Evolutionary conservation across 768 basidiomycete genomes (phyloP).

Genomic region (Psilocybe sp.): DNA sequence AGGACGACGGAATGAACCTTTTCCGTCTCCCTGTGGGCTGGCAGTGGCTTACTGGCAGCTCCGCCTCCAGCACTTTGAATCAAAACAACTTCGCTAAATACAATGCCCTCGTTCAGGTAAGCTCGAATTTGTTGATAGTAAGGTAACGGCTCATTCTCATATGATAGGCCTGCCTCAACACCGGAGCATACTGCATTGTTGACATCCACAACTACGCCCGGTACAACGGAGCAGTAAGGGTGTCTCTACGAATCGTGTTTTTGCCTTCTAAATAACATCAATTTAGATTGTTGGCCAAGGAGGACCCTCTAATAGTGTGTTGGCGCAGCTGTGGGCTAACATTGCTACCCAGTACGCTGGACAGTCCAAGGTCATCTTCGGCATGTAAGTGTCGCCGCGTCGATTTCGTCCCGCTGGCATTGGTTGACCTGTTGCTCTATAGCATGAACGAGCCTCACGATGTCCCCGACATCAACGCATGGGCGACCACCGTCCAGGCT

Average conservation of each 20-base stretch:
- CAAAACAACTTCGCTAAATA: slow-evolving; percentile 44
- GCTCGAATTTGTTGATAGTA: neutral
- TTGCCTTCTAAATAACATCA: neutral
- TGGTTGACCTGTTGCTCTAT: no score
- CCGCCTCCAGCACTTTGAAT: slow-evolving; percentile 37
- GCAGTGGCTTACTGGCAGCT: slow-evolving; percentile 46
- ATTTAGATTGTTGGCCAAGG: slow-evolving; percentile 58
- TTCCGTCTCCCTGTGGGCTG: slow-evolving; percentile 65
- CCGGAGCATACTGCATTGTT: slow-evolving; percentile 52
- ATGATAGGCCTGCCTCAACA: slow-evolving; percentile 34
- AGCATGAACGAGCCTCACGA: slow-evolving; percentile 70
- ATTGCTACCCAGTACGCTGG: slow-evolving; percentile 48
- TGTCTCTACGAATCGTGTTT: neutral
- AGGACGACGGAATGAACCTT: slow-evolving; percentile 50
- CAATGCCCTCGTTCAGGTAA: slow-evolving; percentile 47
- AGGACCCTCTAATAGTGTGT: slow-evolving; percentile 51
- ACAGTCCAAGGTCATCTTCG: slow-evolving; percentile 42
- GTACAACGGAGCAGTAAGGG: slow-evolving; percentile 33
- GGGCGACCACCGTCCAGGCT: slow-evolving; percentile 55
- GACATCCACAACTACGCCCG: slow-evolving; percentile 64
- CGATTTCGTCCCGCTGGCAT: no score
- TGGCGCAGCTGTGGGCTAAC: slow-evolving; percentile 50
- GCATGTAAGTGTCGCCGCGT: slow-evolving; percentile 32
- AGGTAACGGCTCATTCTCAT: neutral
- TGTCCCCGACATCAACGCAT: slow-evolving; percentile 41